Evolutionary conservation across 805 yeast species (phyloP).

Genomic region (Tetrapisispora fleetii): DNA sequence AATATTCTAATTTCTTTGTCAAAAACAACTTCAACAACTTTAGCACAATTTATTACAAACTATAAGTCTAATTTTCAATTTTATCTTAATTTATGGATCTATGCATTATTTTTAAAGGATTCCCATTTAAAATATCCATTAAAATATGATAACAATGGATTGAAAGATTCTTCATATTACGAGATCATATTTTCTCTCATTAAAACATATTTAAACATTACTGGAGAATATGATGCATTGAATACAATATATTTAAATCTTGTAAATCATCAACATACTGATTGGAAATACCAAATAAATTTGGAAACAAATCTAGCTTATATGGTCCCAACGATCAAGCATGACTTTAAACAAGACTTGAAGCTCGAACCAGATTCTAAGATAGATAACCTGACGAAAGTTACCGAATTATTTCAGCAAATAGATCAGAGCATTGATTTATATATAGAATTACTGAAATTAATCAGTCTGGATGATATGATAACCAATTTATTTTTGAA

Average conservation of each 20-base stretch:
- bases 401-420: conserved; percentile 30
- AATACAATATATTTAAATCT: conserved; percentile 24
- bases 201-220: conserved; percentile 26
- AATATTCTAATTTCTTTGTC: conserved; percentile 58
- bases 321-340: conserved; percentile 11
- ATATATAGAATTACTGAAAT: conserved; percentile 37
- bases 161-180: conserved; percentile 17
- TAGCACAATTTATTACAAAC: conserved; percentile 27
- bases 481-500: conserved; percentile 39
- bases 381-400: conserved; percentile 4
- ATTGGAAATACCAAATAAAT: conserved; percentile 30
- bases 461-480: conserved; percentile 37
- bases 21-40: conserved; percentile 33
- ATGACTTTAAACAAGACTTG: background rate
- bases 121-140: conserved; percentile 18
- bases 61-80: conserved; percentile 8
- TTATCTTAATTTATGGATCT: conserved; percentile 31
- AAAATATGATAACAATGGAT: conserved; percentile 2
- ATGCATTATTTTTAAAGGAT: conserved; percentile 28
- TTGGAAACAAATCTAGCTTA: conserved; percentile 31
- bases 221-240: conserved; percentile 21
- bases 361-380: conserved; percentile 5
- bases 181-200: conserved; percentile 27
- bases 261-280: conserved; percentile 27
- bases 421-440: conserved; percentile 37